Evolutionary conservation across 2,329 filamentous ascomycete genomes (phyloP), one percentile per base, ranked within the genome.

Genomic region (Ceratocystis lukuohia): DNA sequence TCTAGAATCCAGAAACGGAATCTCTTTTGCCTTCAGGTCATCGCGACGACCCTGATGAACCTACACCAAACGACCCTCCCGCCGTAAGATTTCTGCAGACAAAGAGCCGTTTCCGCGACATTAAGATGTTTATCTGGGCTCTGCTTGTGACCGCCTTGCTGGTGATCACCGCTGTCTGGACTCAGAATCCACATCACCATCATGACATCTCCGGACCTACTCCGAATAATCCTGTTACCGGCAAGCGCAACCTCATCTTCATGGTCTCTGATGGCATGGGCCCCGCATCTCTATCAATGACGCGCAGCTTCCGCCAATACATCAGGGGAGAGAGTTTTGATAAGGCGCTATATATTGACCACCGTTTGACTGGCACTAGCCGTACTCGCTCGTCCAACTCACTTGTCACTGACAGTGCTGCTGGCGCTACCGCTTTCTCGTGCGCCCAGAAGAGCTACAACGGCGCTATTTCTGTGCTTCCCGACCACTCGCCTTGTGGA

Each of bases 251-350:
- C 76, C 80, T 99, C 65, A 88, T 99, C 71, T 97, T 99, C 80
- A 99, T 99, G 94, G 93, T 99, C 46, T 96, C 91, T 0, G 94
- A 99, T 75, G 94, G 94, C 72, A 99, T 99, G 94, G 94, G 94
- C 0, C 94, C 94, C 6, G 90, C 94, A 7, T 93, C 90, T 71
- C 80, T 99, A 65, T 88, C 88, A 30, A 76, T 99, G 74, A 96
- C 94, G 5, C 83, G 94, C 66, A 89, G 86, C 73, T 99, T 88
- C 78, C 85, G 89, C 70, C 94, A 99, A 75, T 83, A 87, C 71
- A 81, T 86, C 65, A 82, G 89, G 48, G 84, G 82, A 4, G 80
- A 95, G n/a, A 86, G 89, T 0, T 83, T 83, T 70, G 83, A 87
- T 71, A 85, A 96, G 72, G 86, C 86, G 20, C 81, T 99, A 63